Conservation (phyloP, 257 asterid species). For the Solanum piurae region DNA sequence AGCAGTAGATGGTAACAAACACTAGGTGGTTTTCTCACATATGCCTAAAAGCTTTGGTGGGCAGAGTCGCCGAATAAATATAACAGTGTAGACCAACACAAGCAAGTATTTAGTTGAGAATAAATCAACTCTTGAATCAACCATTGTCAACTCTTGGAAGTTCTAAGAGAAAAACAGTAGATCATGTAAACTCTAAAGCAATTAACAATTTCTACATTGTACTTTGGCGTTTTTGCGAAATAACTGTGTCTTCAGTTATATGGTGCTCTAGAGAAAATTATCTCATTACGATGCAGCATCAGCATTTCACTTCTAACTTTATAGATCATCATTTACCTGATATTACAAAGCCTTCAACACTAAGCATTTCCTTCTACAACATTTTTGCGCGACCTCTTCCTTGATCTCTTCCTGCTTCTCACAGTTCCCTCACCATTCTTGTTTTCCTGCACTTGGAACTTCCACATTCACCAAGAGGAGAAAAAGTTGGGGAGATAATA, state of each 20-base stretch:
- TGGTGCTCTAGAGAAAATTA: background rate
- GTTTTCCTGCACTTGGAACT: conserved; percentile 4
- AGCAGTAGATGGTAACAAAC: background rate
- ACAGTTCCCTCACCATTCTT: background rate
- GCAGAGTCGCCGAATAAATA: background rate
- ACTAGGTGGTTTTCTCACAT: background rate
- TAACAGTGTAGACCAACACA: background rate
- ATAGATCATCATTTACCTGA: background rate
- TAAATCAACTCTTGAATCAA: background rate
- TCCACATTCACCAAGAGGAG: background rate
- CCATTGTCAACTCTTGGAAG: background rate
- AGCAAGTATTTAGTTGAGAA: background rate
- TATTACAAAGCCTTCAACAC: background rate
- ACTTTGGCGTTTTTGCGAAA: background rate
- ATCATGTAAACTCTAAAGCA: background rate
- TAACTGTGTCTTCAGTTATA: background rate
- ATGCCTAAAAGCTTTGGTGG: background rate
- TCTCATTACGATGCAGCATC: background rate
- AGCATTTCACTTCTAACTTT: background rate
- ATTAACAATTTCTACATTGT: background rate
- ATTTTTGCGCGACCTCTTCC: background rate
- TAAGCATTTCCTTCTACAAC: background rate
- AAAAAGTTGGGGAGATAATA: background rate
- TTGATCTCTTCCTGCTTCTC: background rate
- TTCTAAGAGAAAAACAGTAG: background rate